Conservation (phyloP, 1,139 yeast genomes). For the Diutina catenulata region DNA sequence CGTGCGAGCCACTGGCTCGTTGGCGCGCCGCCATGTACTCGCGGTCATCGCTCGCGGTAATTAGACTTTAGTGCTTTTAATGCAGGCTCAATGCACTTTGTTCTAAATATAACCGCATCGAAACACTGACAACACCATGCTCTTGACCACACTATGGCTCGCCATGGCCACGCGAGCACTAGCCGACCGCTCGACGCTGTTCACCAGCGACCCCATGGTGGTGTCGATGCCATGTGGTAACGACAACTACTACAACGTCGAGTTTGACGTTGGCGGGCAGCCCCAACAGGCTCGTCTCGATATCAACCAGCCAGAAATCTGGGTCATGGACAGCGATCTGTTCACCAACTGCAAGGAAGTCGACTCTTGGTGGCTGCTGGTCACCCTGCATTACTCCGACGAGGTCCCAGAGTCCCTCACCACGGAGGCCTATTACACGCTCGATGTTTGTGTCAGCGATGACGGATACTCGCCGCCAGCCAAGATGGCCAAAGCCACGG, state of each 20-base stretch:
- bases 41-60: no score
- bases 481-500: neutral
- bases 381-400: neutral
- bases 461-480: neutral
- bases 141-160: no score
- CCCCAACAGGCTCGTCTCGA: neutral
- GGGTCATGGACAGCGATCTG: neutral
- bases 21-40: no score
- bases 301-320: conserved; percentile 2
- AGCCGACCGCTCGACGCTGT: no score
- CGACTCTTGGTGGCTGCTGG: neutral
- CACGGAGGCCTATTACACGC: neutral
- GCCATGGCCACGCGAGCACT: no score
- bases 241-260: conserved; percentile 1
- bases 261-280: neutral
- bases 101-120: no score
- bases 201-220: no score
- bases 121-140: no score
- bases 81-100: no score
- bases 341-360: neutral
- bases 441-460: neutral
- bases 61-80: no score
- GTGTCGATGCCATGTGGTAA: no score
- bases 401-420: neutral
- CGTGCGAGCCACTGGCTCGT: no score